Percentiles rank a stretch among this genome's conserved stretches.
Evolutionary conservation across 1,284 basidiomycete species (phyloP).

Genomic region (Microstroma glucosiphilum): DNA sequence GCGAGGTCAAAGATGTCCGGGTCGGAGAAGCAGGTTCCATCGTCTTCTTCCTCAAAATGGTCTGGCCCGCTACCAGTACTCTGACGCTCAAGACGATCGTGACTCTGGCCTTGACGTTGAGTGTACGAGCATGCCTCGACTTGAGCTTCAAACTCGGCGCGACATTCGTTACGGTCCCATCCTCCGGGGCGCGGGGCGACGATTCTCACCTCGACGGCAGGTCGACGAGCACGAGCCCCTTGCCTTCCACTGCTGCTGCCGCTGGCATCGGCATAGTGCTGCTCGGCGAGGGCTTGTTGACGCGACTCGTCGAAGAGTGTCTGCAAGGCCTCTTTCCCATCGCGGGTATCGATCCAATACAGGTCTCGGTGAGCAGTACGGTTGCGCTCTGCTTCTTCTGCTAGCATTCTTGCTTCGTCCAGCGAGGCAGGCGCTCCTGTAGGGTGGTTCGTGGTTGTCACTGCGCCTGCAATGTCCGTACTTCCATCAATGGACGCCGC

Average conservation of each 20-base stretch:
- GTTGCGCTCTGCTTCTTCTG: not conserved
- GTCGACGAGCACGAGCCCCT: not conserved
- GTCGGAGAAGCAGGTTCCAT: slow-evolving; percentile 9
- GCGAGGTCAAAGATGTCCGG: slow-evolving; percentile 12
- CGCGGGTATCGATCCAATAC: slow-evolving; percentile 10
- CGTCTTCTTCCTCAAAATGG: not conserved
- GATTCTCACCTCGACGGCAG: slow-evolving; percentile 8
- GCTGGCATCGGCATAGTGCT: not conserved
- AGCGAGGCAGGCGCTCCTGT: not conserved
- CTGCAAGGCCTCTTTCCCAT: slow-evolving; percentile 10
- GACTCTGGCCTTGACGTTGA: not conserved
- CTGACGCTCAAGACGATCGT: not conserved
- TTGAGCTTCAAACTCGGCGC: slow-evolving; percentile 4
- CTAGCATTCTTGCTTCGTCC: not conserved
- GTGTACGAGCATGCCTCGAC: not conserved
- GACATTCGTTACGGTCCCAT: slow-evolving; percentile 8
- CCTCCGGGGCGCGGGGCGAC: slow-evolving; percentile 10
- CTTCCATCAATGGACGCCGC: not conserved
- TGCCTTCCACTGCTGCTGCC: not conserved
- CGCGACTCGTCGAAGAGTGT: slow-evolving; percentile 8
- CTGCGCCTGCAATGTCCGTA: not conserved
- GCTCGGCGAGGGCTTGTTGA: not conserved
- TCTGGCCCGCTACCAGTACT: not conserved
- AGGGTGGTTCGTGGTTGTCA: not conserved
- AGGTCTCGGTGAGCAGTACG: slow-evolving; percentile 13